Evolutionary conservation across 352 stramenopile species (phyloP), one percentile per base, ranked within the genome.

Genomic region (Pythium utonaiense): DNA sequence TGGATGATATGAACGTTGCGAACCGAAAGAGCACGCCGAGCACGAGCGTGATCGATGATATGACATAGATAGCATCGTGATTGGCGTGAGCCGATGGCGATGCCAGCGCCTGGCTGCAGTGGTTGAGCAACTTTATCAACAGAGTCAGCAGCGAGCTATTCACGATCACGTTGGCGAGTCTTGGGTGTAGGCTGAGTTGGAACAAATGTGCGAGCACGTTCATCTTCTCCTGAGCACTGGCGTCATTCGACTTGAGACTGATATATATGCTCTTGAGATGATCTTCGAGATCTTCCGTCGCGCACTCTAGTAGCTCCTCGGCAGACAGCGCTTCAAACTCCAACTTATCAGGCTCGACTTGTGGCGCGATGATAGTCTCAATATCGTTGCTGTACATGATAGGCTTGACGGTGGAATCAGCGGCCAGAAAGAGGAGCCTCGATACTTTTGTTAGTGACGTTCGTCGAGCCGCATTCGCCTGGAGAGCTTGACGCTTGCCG

Each of bases 211-310:
- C 61, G 31, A 92, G 69, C 1, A 83, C 68, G 42, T 77, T 84
- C 17, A 70, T 67, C 36, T 77, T 83, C 34, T 86, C 71, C 4
- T 45, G 3, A 0, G 41, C 44, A 10, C 19, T 53, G 1, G 58
- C 33, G 1, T 78, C 53, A 14, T 49, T 54, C n/a, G 69, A 62
- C 56, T 89, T 91, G 6, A 95, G 64, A 44, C 69, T 77, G 45
- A 87, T 54, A 55, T 93, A 94, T 17, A 93, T 78, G 22, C 87
- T 78, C 45, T 89, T 91, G 33, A 93, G 58, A 9, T 95, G 79
- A 16, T 64, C 73, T 60, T 95, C 80, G 28, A 95, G 54, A 17
- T 67, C 60, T 40, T 88, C 77, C 3, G 74, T 78, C 8, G 64
- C 44, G 14, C 67, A 81, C 10, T 70, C 67, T 10, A 90, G 53